These are phyloP conservation scores for Dendrostoma leiphaemia DNA, from an alignment of 2,329 filamentous ascomycete genomes.

Conservation along the genomic window DNA sequence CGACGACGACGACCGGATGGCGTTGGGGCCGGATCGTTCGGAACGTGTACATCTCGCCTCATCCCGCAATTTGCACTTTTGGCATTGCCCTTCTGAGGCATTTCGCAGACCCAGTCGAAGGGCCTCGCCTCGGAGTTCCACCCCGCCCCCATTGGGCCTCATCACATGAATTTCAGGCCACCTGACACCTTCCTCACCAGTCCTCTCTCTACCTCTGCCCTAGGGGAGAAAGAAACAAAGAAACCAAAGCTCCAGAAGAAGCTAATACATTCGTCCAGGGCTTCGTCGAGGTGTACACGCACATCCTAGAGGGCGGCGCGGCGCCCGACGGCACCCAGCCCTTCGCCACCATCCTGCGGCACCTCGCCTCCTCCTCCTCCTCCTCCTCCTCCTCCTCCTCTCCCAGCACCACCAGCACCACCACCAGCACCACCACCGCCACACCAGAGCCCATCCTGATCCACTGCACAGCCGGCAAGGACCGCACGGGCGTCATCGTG, in stretches of 20 bases:
- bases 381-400: no score
- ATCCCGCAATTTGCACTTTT: neutral
- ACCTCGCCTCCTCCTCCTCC: constrained; percentile 44
- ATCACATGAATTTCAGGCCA: neutral
- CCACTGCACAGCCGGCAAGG: constrained; percentile 77
- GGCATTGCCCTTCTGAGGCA: neutral
- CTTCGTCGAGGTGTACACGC: constrained; percentile 61
- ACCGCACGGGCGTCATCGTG: constrained; percentile 69
- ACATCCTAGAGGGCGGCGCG: constrained; percentile 56
- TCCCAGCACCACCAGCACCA: constrained; percentile 30
- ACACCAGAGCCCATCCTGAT: constrained; percentile 53
- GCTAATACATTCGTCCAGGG: constrained; percentile 36
- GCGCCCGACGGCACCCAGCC: constrained; percentile 44
- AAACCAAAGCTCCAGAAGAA: neutral
- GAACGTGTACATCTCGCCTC: neutral
- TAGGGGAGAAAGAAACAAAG: neutral
- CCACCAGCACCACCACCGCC: no score
- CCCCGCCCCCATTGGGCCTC: neutral
- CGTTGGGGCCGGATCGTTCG: neutral
- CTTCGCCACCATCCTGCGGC: constrained; percentile 53
- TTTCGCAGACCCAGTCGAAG: neutral
- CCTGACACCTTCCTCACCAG: neutral
- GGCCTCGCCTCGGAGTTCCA: neutral
- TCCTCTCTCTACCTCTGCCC: neutral
- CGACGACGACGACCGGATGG: neutral